These are phyloP conservation scores for Sanghuangporus baumii DNA, from an alignment of 1,284 basidiomycete genomes.

Conservation along the genomic window DNA sequence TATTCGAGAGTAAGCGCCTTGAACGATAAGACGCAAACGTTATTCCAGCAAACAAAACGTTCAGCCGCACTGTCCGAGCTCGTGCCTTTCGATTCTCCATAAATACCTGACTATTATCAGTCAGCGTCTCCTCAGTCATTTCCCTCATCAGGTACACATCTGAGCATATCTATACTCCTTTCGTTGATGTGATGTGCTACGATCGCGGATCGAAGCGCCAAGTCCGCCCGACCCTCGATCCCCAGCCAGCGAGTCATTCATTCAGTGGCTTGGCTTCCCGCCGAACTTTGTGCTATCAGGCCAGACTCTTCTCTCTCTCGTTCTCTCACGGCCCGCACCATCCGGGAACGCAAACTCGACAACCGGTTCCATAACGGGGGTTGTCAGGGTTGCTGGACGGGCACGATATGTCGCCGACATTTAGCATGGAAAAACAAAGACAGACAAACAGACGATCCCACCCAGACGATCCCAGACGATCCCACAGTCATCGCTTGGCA, in stretches of 20 bases:
- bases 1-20: not conserved
- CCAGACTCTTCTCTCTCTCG: not conserved
- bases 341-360: no score
- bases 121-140: not conserved
- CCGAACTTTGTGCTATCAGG: not conserved
- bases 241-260: not conserved
- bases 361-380: no score
- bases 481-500: no score
- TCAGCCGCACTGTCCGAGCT: not conserved
- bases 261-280: not conserved
- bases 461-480: no score
- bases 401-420: no score
- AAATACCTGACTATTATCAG: not conserved
- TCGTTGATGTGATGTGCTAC: no score
- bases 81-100: not conserved
- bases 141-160: no score
- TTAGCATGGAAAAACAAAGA: no score
- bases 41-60: not conserved
- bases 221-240: not conserved
- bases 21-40: not conserved
- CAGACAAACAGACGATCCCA: no score
- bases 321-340: not conserved
- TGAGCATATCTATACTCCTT: no score
- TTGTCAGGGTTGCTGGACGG: no score
- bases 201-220: not conserved